Percentiles rank a stretch among this genome's conserved stretches.
Conservation (phyloP, 2,329 filamentous ascomycete species). For the Nothophoma quercina region DNA sequence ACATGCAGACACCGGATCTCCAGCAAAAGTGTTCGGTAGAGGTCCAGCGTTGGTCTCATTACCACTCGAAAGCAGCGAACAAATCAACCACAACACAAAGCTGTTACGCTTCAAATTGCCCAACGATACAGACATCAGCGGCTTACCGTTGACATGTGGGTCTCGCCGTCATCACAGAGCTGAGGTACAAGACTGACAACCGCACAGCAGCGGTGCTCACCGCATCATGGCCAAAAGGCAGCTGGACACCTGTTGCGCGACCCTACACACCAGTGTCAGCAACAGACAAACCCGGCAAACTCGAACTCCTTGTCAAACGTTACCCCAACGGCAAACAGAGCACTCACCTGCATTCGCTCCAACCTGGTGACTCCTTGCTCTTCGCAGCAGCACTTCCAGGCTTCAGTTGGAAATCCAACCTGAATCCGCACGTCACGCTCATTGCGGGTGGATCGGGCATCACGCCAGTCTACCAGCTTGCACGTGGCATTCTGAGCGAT, state of each 20-base stretch:
- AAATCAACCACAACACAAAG: conserved; percentile 91
- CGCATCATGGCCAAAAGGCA: conserved; percentile 64
- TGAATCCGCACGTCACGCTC: conserved; percentile 65
- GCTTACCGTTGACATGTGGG: conserved; percentile 76
- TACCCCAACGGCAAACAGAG: conserved; percentile 72
- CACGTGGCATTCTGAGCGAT: conserved; percentile 68
- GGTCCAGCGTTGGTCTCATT: conserved; percentile 80
- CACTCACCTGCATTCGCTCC: conserved; percentile 70
- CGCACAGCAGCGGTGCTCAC: conserved; percentile 67
- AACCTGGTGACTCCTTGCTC: conserved; percentile 67
- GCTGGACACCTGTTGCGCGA: conserved; percentile 66
- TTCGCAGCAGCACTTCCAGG: conserved; percentile 65
- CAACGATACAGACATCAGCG: conserved; percentile 79
- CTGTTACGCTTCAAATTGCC: conserved; percentile 83
- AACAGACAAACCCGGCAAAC: conserved; percentile 62
- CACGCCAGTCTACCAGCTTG: conserved; percentile 72
- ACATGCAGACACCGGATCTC: conserved; percentile 19
- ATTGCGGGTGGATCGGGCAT: conserved; percentile 77
- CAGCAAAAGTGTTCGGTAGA: conserved; percentile 16
- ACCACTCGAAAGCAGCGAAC: conserved; percentile 76
- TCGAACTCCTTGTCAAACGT: conserved; percentile 72
- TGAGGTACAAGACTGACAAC: not conserved
- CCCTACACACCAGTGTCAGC: conserved; percentile 71
- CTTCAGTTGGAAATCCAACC: conserved; percentile 58
- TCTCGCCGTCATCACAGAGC: conserved; percentile 7